Evolutionary conservation across 2,329 filamentous ascomycete genomes (phyloP), one percentile per base, ranked within the genome.

Genomic region (Aspergillus luchuensis): DNA sequence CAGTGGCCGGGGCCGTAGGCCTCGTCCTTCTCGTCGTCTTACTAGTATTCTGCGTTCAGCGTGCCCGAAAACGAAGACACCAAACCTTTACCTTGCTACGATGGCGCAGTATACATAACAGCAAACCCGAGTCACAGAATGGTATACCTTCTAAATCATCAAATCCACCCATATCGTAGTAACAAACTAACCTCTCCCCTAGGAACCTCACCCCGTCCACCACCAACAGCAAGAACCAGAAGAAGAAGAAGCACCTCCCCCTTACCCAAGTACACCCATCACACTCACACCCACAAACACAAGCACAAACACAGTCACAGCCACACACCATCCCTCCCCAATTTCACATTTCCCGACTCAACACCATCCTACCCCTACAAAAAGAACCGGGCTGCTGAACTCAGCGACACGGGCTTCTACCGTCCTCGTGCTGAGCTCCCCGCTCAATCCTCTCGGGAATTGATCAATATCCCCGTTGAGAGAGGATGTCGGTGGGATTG

Each of bases 401-500:
- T 74, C 33, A 63, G 63, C 41, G 71, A 72, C 49, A 74, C 71
- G 19, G 67, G 66, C 2, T 69, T 73, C 63, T 65, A 67, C 58
- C 68, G 66, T 1, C 60, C 58, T 36, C 66, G 69, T 17, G 67
- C 64, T 5, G 72, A 75, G 57, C 61, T 75, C 36, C 56, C 72
- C 1, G 60, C 63, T 0, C 25, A 63, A 17, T 59, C 67, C 2
- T 61, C 63, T n/a, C 66, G 70, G 21, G 72, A 74, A 54, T 60
- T 74, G 1, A 74, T 75, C 48, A 75, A 74, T 21, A 21, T 69
- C 2, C 67, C 70, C 0, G 45, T 56, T 0, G 36, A 57, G 4
- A 60, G 67, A 50, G 63, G 67, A 45, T 4, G 4, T 3, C 41
- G 11, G 33, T n/a, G 39, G 15, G 45, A n/a, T 7, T 28, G 21